phyloP scores from a whole-genome alignment of 352 stramenopile species.

The Phytopythium cucurbitacearum region DNA sequence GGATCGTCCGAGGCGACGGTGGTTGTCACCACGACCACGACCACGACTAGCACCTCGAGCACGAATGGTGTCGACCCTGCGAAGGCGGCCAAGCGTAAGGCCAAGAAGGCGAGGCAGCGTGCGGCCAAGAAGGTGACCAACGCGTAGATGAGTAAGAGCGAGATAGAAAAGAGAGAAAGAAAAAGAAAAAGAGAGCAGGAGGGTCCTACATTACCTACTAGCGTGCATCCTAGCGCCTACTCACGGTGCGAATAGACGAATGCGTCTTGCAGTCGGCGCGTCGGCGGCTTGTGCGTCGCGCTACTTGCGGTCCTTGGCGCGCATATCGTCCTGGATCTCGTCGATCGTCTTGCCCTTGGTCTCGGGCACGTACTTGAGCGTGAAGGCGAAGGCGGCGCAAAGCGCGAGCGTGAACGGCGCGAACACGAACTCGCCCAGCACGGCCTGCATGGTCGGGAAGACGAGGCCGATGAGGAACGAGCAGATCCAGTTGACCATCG shows the following conservation, averaged over 20 bases:
- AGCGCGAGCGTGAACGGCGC: slow-evolving; percentile 87
- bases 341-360: slow-evolving; percentile 85
- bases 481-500: slow-evolving; percentile 94
- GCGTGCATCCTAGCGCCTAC: no score
- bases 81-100: no score
- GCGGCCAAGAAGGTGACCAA: no score
- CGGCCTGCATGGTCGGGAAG: slow-evolving; percentile 89
- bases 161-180: no score
- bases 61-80: not conserved
- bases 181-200: no score
- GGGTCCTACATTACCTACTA: no score
- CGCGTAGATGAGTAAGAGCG: no score
- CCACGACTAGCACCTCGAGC: slow-evolving; percentile 23
- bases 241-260: no score
- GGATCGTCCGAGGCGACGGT: not conserved
- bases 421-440: slow-evolving; percentile 87
- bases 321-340: slow-evolving; percentile 64
- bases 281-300: no score
- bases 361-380: slow-evolving; percentile 84
- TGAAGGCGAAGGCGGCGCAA: slow-evolving; percentile 73
- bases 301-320: slow-evolving; percentile 20
- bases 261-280: no score
- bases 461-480: slow-evolving; percentile 93
- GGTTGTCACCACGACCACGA: not conserved
- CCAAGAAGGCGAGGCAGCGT: no score